Percentiles rank a stretch among this genome's conserved stretches.
phyloP scores from a whole-genome alignment of 495 filamentous ascomycete species.

The Aspergillus baeticus region DNA sequence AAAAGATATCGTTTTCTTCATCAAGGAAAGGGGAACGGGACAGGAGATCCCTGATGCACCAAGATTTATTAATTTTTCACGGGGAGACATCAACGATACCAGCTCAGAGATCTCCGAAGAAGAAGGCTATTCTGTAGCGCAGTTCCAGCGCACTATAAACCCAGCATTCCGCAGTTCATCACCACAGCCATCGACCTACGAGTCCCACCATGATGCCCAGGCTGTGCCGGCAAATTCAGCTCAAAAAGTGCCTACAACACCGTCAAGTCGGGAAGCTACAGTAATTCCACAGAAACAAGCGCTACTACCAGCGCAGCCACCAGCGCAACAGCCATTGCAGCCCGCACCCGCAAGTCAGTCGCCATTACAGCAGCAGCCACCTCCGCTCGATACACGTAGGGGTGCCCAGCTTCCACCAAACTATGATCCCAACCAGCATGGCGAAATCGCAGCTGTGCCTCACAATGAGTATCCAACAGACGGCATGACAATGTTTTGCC shows the following conservation, averaged over 20 bases:
- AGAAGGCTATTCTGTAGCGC: conserved; percentile 86
- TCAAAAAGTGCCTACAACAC: conserved; percentile 48
- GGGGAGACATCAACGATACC: conserved; percentile 80
- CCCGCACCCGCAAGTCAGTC: conserved; percentile 6
- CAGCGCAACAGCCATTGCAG: conserved; percentile 3
- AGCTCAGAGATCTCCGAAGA: conserved; percentile 82
- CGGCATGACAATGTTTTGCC: conserved; percentile 98
- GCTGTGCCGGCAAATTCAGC: conserved; percentile 63
- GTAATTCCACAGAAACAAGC: conserved; percentile 52
- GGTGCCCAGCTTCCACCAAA: conserved; percentile 49
- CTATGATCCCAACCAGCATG: conserved; percentile 56
- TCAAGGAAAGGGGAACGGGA: conserved; percentile 85
- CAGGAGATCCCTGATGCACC: conserved; percentile 97
- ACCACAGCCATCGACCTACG: conserved; percentile 79
- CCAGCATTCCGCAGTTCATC: conserved; percentile 92
- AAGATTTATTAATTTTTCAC: conserved; percentile 97
- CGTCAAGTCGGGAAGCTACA: conserved; percentile 52
- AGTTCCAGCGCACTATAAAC: conserved; percentile 93
- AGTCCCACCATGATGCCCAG: conserved; percentile 84
- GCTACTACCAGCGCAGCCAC: conserved; percentile 11
- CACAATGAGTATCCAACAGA: conserved; percentile 95
- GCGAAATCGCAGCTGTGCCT: conserved; percentile 68
- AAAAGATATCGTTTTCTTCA: conserved; percentile 89
- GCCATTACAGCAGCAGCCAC: conserved; percentile 41
- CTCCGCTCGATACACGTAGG: conserved; percentile 50